Evolutionary conservation across 345 rosid species (phyloP), one percentile per base, ranked within the genome.

Genomic region (Abelmoschus esculentus): DNA sequence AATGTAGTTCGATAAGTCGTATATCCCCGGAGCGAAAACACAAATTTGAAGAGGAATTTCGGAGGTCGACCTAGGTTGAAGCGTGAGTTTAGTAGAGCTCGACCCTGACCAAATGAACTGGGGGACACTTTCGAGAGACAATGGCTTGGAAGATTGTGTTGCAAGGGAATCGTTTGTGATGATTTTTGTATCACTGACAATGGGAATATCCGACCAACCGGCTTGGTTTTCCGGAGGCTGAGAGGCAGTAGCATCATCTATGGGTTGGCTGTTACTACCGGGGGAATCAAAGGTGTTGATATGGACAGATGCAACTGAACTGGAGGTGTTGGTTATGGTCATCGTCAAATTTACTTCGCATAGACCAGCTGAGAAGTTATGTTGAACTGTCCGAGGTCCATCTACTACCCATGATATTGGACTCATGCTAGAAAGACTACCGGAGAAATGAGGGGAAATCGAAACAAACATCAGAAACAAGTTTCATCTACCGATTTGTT

Each of bases 71-170:
- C 75, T 49, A 11, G 99, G 90, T 74, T 80, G 80, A 56, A 89
- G 76, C 63, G 40, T 76, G 66, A 85, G 77, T 64, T 76, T 85
- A 60, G 90, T 89, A 34, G 85, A 83, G 74, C 92, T 90, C 61
- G 96, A 79, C 49, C 90, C 96, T 52, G 89, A 86, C 99, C 98
- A 95, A 55, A 87, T 74, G 78, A 85, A 87, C 0, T 95, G 89
- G 42, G 86, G 75, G 34, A 80, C 86, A 49, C 88, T 85, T 72
- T 85, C 93, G 29, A 80, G 76, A 29, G 86, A 76, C 31, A 69
- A 26, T 36, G 83, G 67, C 34, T 82, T 87, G 14, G 73, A 70
- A 44, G 29, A 46, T 14, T 32, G 78, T 22, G 72, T 75, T 67
- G 73, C 81, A 61, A 64, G 76, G 36, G 74, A 75, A 72, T 84